Conservation (phyloP, 352 stramenopile genomes). For the Phytophthora parvispora region DNA sequence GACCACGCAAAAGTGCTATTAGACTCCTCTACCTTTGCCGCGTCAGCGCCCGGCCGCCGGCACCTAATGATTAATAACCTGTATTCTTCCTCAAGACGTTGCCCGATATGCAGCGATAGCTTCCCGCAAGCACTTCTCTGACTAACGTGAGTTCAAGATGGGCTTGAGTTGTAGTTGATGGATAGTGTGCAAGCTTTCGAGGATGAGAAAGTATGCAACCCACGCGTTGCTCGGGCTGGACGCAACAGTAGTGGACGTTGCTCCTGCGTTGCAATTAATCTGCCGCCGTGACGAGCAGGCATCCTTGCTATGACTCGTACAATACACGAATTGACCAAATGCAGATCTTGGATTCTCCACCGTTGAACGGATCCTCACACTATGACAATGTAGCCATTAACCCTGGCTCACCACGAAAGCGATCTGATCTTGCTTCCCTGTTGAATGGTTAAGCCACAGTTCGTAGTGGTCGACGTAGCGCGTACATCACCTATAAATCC, state of each 20-base stretch:
- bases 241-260: neutral
- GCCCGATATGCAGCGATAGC: neutral
- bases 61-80: constrained; percentile 9
- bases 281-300: no score
- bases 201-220: neutral
- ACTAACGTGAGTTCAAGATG: constrained; percentile 15
- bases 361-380: neutral
- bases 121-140: constrained; percentile 11
- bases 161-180: constrained; percentile 1
- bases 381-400: neutral
- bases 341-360: no score
- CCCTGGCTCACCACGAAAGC: neutral
- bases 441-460: no score
- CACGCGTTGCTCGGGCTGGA: neutral
- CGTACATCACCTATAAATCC: constrained; percentile 5
- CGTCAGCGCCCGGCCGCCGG: neutral
- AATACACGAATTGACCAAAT: no score
- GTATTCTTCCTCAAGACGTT: constrained; percentile 9
- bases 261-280: no score
- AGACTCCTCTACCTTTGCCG: neutral
- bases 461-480: neutral
- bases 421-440: constrained; percentile 1
- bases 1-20: neutral
- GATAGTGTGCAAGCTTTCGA: neutral
- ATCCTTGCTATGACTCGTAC: no score